Percentiles rank a stretch among this genome's conserved stretches.
Evolutionary conservation across 805 yeast genomes (phyloP).

Genomic region (Saccharomycopsis fodiens): DNA sequence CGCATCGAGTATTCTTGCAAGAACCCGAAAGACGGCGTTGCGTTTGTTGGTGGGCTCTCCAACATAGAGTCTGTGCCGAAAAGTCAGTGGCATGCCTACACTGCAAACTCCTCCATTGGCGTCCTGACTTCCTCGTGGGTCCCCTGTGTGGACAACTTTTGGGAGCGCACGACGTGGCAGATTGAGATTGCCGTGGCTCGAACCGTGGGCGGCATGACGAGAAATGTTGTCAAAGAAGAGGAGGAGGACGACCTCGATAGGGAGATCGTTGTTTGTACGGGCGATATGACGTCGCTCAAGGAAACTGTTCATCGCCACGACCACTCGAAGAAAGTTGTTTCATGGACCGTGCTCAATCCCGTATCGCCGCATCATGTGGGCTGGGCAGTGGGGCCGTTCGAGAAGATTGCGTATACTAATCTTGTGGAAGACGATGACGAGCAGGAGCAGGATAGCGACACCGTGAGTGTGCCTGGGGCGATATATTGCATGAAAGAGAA

Average conservation of each 20-base stretch:
- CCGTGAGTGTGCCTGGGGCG: conserved; percentile 44
- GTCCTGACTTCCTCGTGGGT: conserved; percentile 94
- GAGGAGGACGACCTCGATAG: conserved; percentile 28
- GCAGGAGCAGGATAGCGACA: conserved; percentile 30
- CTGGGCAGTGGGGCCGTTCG: conserved; percentile 89
- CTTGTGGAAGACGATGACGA: conserved; percentile 30
- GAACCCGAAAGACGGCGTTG: conserved; percentile 67
- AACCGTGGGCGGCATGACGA: conserved; percentile 64
- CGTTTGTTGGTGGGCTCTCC: conserved; percentile 57
- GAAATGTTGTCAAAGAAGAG: conserved; percentile 22
- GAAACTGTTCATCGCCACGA: conserved; percentile 75
- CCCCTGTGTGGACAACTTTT: conserved; percentile 85
- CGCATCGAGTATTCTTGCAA: conserved; percentile 57
- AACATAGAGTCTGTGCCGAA: conserved; percentile 31
- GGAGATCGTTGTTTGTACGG: conserved; percentile 61
- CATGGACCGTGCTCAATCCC: conserved; percentile 72
- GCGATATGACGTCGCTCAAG: conserved; percentile 57
- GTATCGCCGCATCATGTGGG: conserved; percentile 93
- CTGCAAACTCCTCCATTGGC: conserved; percentile 70
- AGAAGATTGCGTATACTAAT: conserved; percentile 41
- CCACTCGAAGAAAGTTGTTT: conserved; percentile 61
- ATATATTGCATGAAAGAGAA: conserved; percentile 59
- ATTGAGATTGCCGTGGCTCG: conserved; percentile 79
- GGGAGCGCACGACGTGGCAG: conserved; percentile 91
- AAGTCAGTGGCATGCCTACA: conserved; percentile 75